Evolutionary conservation across 2,329 filamentous ascomycete species (phyloP).

Genomic region (Colletotrichum sp.): DNA sequence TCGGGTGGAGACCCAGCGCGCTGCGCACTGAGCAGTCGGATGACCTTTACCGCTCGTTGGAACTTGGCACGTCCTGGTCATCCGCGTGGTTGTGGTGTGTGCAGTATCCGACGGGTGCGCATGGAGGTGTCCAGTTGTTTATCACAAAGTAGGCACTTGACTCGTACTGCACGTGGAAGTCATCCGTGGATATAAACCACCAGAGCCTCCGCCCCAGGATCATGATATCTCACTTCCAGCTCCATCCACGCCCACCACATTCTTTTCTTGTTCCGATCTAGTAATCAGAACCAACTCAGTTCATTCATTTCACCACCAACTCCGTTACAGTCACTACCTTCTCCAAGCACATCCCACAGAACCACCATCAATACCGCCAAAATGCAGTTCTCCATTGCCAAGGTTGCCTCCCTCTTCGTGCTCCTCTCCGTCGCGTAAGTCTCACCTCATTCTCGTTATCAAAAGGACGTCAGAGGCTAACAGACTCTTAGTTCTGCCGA

Average conservation of each 20-base stretch:
- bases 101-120: neutral
- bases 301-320: slow-evolving; percentile 10
- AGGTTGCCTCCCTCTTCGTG: slow-evolving; percentile 12
- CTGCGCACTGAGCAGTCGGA: neutral
- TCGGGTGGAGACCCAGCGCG: neutral
- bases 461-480: neutral
- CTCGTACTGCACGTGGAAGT: neutral
- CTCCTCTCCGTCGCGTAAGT: slow-evolving; percentile 9
- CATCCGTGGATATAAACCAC: slow-evolving; percentile 18
- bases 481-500: slow-evolving; percentile 21
- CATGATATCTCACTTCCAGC: neutral
- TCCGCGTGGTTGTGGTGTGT: neutral
- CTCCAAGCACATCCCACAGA: neutral
- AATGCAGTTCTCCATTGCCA: slow-evolving; percentile 18
- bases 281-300: slow-evolving; percentile 17
- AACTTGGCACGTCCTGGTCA: neutral
- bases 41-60: neutral
- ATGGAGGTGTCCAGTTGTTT: neutral
- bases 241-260: slow-evolving; percentile 13
- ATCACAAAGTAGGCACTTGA: neutral
- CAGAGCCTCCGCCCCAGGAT: neutral
- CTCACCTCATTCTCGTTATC: accelerated
- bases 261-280: slow-evolving; percentile 21
- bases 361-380: neutral
- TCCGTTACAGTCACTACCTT: slow-evolving; percentile 8